Percentiles rank a stretch among this genome's conserved stretches.
Evolutionary conservation across 2,329 filamentous ascomycete species (phyloP).

Genomic region (Trichoderma breve): DNA sequence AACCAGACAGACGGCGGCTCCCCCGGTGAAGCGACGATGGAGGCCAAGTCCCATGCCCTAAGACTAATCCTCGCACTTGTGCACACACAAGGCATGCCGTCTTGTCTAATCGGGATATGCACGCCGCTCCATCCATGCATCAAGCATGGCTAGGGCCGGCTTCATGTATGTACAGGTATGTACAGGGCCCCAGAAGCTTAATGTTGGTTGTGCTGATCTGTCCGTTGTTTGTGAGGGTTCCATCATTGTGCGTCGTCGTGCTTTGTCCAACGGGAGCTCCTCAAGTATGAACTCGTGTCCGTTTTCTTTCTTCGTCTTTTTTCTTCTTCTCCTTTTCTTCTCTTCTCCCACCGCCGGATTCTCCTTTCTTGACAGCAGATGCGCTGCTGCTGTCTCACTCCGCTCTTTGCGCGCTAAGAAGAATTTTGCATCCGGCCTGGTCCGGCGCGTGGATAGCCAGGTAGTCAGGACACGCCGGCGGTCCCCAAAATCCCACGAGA

Average conservation of each 20-base stretch:
- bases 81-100: neutral
- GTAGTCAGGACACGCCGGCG: constrained; percentile 1
- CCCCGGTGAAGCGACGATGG: constrained; percentile 3
- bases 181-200: constrained; percentile 14
- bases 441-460: neutral
- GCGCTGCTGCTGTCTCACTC: constrained; percentile 4
- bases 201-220: constrained; percentile 12
- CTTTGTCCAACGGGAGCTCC: neutral
- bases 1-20: neutral
- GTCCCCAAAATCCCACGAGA: neutral
- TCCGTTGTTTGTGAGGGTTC: neutral
- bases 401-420: constrained; percentile 7
- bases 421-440: neutral
- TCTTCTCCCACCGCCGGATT: neutral
- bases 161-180: constrained; percentile 1
- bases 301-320: neutral
- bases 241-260: neutral
- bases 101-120: neutral
- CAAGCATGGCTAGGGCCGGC: neutral
- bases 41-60: neutral
- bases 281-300: neutral
- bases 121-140: constrained; percentile 12
- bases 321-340: neutral
- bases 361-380: neutral
- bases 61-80: neutral